Evolutionary conservation across 2,329 filamentous ascomycete species (phyloP).

Genomic region (Fusarium compactum): DNA sequence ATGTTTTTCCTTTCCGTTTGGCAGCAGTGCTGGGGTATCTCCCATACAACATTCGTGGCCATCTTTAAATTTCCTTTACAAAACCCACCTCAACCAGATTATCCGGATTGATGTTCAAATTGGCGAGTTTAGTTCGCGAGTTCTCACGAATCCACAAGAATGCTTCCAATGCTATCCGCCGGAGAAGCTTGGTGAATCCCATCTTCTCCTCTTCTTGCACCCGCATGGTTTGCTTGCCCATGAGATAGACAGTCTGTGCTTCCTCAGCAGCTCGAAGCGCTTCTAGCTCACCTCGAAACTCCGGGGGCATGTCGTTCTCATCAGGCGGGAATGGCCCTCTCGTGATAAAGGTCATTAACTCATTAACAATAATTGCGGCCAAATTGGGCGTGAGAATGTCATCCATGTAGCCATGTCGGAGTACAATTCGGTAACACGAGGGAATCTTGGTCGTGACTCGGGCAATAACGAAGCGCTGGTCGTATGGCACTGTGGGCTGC

Average conservation of each 20-base stretch:
- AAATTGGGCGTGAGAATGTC: slow-evolving; percentile 75
- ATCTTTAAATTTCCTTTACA: slow-evolving; percentile 70
- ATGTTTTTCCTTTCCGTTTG: background rate
- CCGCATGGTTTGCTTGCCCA: slow-evolving; percentile 72
- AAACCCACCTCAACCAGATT: slow-evolving; percentile 76
- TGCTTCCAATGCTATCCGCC: slow-evolving; percentile 61
- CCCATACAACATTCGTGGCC: slow-evolving; percentile 8
- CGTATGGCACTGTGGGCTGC: slow-evolving; percentile 64
- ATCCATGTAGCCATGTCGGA: slow-evolving; percentile 80
- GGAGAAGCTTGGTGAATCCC: slow-evolving; percentile 51
- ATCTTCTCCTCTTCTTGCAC: slow-evolving; percentile 56
- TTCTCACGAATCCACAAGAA: slow-evolving; percentile 77
- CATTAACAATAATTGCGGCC: slow-evolving; percentile 65
- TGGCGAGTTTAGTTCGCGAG: slow-evolving; percentile 73
- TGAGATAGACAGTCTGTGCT: slow-evolving; percentile 65
- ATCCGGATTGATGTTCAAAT: slow-evolving; percentile 63
- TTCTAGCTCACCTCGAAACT: slow-evolving; percentile 56
- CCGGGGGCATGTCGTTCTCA: slow-evolving; percentile 41
- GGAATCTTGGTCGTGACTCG: slow-evolving; percentile 60
- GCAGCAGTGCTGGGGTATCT: slow-evolving; percentile 15
- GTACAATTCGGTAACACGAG: slow-evolving; percentile 75
- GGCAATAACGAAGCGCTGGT: slow-evolving; percentile 62
- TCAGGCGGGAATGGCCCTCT: slow-evolving; percentile 48
- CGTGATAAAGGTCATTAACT: slow-evolving; percentile 68
- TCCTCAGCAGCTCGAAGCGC: slow-evolving; percentile 58